Percentiles rank a stretch among this genome's conserved stretches.
Conservation (phyloP, 2,329 filamentous ascomycete species). For the Chalaropsis ovoidea region DNA sequence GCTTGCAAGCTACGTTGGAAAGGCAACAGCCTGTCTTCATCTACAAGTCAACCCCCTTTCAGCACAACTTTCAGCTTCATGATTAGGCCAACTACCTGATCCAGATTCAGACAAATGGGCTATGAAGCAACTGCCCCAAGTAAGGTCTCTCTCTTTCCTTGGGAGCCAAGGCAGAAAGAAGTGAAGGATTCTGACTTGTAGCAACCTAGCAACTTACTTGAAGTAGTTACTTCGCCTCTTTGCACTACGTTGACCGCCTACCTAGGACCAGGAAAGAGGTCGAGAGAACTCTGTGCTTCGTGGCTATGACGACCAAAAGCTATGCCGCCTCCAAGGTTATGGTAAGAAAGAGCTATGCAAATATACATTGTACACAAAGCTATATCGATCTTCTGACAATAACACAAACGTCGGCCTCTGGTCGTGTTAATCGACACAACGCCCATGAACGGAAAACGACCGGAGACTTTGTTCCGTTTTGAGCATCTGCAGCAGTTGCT, state of each 20-base stretch:
- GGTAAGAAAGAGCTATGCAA: neutral
- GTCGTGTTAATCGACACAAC: neutral
- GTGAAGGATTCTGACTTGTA: neutral
- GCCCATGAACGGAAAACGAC: neutral
- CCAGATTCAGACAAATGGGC: neutral
- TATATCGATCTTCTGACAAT: neutral
- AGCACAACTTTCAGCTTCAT: neutral
- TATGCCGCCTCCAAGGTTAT: neutral
- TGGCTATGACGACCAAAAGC: neutral
- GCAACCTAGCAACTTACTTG: neutral
- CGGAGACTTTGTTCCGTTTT: neutral
- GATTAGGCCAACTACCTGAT: neutral
- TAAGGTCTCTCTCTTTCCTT: neutral
- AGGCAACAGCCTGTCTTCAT: neutral
- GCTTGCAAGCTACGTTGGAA: neutral
- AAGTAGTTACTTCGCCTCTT: constrained; percentile 5
- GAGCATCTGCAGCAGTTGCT: neutral
- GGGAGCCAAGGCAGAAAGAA: neutral
- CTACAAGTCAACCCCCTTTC: neutral
- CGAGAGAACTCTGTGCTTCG: neutral
- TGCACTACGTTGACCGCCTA: neutral
- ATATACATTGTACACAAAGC: neutral
- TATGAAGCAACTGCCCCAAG: neutral
- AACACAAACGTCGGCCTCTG: too few relatives aligned
- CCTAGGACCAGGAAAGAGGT: too few relatives aligned